Evolutionary conservation across 768 basidiomycete species (phyloP), one percentile per base, ranked within the genome.

Genomic region (Pulveroboletus sp.): DNA sequence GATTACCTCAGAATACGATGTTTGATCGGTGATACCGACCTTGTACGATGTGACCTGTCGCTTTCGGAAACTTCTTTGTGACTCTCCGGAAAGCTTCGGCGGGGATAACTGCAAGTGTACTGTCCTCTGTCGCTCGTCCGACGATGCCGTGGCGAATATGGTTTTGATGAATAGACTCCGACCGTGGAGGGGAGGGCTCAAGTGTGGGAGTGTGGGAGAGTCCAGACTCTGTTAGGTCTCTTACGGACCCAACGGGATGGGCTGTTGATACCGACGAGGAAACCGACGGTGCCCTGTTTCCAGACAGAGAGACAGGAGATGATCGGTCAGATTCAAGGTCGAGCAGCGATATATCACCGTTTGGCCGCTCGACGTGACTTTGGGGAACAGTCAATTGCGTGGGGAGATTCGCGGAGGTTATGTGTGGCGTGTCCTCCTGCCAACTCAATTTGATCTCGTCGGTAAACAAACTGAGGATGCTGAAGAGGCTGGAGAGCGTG

Each of bases 61-160:
- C 93, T 61, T 98, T 98, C 0, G 96, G 96, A 59, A 88, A 96
- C 64, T 95, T 93, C 70, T 94, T 91, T 3, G 95, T 97, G 34
- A 99, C 73, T 43, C 93, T 77, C 47, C 87, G 77, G 71, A 99
- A 99, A 5, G 95, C 96, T 66, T 97, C 93, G 2, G 96, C 95
- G 22, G 96, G 96, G 47, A 99, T 98, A 10, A 99, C 95, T n/a
- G 95, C 96, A 17, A 99, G 73, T 2, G 96, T 98, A 5, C 89
- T 89, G 60, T 99, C 96, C 46, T 90, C 88, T 5, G 86, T 86
- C 7, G 96, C 96, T 31, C 95, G 78, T n/a, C 93, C 94, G 19
- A 98, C 83, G 5, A 88, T 83, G 5, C 88, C 88, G 59, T 83
- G 79, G 59, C 81, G 80, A 37, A 75, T 60, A 39, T 74, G 71